Base-by-base conservation (phyloP, 164 flowering plant genomes). In the Macadamia tetraphylla region DNA sequence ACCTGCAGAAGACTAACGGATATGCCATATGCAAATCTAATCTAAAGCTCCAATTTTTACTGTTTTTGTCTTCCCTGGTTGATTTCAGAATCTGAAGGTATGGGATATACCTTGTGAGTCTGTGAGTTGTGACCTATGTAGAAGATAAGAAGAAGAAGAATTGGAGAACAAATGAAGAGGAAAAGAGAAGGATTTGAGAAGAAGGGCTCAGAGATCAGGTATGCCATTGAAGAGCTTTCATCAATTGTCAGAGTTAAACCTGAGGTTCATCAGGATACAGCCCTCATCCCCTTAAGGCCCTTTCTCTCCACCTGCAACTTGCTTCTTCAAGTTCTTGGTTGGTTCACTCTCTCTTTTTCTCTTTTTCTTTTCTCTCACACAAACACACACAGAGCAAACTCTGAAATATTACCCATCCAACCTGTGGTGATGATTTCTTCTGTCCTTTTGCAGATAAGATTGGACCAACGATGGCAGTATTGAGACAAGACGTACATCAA, bases 391-490 rank as follows among this genome's bases (percentile, higher is more conserved):
- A 23, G 7, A 3, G 9, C 31, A 23, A 58, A 5, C 32, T 9
- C 30, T 29, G 48, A 23, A 29, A 59, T 9, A 3, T 6, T 1
- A 3, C 7, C 17, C 12, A 53, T 13, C 8, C 11, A 55, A n/a
- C 55, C n/a, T 70, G n/a, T 67, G 13, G 30, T 46, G 63, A 35
- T 62, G 70, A 64, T 40, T n/a, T 30, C 46, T 35, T 53, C 35
- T 35, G 17, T 67, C 18, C 43, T 56, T 64, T 56, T 86, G 83
- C 87, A 92, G 98, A 90, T 87, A 92, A 92, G 88, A 87, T 90
- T 40, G 98, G 98, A 29, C 92, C 98, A 67, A 83, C 92, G 56
- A 89, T 90, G 98, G 85, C 86, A 44, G 98, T 92, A 51, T 73
- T 92, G 68, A 86, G 96, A 81, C 91, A 86, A 79, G 98, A 92